Conservation (phyloP, 345 rosid species). For the Boechera stricta region DNA sequence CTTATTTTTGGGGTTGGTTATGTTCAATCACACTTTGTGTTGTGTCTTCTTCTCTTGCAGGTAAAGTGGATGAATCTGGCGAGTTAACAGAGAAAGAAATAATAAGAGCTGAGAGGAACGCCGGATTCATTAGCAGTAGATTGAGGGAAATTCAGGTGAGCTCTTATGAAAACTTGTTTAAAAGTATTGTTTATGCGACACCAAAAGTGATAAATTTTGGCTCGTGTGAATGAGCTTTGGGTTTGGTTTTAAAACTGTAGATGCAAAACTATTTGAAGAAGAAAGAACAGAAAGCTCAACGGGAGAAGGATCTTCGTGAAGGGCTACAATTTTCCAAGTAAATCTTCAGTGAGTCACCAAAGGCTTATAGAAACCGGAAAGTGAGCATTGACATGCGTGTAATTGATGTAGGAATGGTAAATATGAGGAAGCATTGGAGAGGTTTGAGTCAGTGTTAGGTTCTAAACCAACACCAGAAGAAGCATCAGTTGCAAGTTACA, state of each 20-base stretch:
- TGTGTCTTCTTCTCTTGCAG: constrained; percentile 48
- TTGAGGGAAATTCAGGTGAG: constrained; percentile 94
- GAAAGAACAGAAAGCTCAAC: constrained; percentile 73
- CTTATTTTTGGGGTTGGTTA: not conserved
- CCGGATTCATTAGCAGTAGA: constrained; percentile 78
- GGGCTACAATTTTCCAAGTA: constrained; percentile 86
- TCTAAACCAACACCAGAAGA: constrained; percentile 77
- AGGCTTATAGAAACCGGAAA: not conserved
- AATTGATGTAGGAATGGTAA: constrained; percentile 63
- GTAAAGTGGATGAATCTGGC: constrained; percentile 67
- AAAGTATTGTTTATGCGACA: constrained; percentile 3
- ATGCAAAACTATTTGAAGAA: constrained; percentile 78
- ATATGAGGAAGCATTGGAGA: constrained; percentile 85
- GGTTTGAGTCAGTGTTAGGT: constrained; percentile 94
- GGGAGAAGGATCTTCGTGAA: constrained; percentile 81
- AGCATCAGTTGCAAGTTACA: constrained; percentile 87
- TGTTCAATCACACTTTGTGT: not conserved
- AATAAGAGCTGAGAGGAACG: constrained; percentile 93
- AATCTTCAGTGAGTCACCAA: constrained; percentile 8
- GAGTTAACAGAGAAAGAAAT: constrained; percentile 91
- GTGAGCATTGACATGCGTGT: not conserved
- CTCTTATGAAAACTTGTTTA: not conserved
- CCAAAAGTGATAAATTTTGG: constrained; percentile 26
- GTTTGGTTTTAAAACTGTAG: constrained; percentile 43
- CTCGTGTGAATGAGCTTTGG: constrained; percentile 15